Base-by-base conservation (phyloP, 1,139 yeast species). In the Suhomyces ambrosiae region DNA sequence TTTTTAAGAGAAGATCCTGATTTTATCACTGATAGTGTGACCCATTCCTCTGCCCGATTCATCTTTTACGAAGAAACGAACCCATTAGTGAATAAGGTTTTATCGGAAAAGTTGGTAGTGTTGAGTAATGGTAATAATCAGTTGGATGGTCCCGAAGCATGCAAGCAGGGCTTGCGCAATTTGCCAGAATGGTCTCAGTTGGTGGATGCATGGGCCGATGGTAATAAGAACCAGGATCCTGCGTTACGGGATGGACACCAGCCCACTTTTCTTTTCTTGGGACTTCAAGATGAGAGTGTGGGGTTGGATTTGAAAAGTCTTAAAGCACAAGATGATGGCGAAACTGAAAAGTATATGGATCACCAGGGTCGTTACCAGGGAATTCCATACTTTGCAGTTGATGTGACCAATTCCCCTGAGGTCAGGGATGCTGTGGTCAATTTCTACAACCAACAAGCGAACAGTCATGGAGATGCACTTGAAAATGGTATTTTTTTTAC, bases 311-410 rank as follows among this genome's bases (percentile, higher is more conserved):
- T 69, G 34, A 52, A 52, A 36, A 42, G 49, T 9, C 53, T 67
- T 37, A 66, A 65, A 48, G 53, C 54, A 17, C 50, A 47, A 13
- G 68, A 64, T 27, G 47, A 43, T 11, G 46, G 44, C 9, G 35
- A 22, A n/a, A 50, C 46, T 16, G 73, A 67, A 39, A 57, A 56
- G 33, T 69, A 61, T 44, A 58, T 71, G 42, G 73, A 65, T 46
- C 66, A 60, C 50, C 68, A 74, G 41, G 74, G 75, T 17, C 59
- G 70, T 30, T 85, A 84, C 56, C 68, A 67, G 34, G 96, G 96
- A 4, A 71, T 74, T 3, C 89, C 97, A 1, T 79, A 79, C 50
- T 89, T 78, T 62, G 95, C 90, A 0, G 71, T 89, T 23, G 95
- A 88, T 55, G 65, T 85, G 28, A 65, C 82, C 4, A 52, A 56